These are phyloP conservation scores for Melanopsichium pennsylvanicum DNA, from an alignment of 1,284 basidiomycete species.

Conservation along the genomic window DNA sequence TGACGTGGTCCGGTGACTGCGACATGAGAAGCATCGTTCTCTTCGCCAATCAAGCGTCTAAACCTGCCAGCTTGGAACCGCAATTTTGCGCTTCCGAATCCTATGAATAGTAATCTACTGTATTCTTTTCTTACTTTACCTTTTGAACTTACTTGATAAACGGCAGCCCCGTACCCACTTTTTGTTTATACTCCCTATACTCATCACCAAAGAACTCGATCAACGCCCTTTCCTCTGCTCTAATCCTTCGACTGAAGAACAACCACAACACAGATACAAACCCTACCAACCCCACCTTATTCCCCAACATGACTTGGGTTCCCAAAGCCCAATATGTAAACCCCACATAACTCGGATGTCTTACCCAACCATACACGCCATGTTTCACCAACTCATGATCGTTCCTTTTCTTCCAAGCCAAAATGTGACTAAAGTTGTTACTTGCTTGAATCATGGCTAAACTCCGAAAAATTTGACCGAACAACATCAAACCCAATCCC, in stretches of 20 bases:
- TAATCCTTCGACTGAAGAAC: conserved; percentile 85
- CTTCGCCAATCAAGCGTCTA: too few species aligned
- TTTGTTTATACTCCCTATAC: conserved; percentile 75
- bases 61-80: too few species aligned
- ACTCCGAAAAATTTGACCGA: conserved; percentile 82
- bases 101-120: too few species aligned
- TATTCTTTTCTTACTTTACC: too few species aligned
- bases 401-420: conserved; percentile 50
- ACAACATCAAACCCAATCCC: conserved; percentile 73
- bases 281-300: conserved; percentile 77
- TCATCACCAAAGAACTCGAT: conserved; percentile 82
- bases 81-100: too few species aligned
- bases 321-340: conserved; percentile 98
- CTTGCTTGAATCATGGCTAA: conserved; percentile 94
- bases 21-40: too few species aligned
- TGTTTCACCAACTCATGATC: conserved; percentile 60
- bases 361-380: conserved; percentile 69
- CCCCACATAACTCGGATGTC: conserved; percentile 95
- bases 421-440: conserved; percentile 85
- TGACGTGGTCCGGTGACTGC: too few species aligned
- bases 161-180: conserved; percentile 77
- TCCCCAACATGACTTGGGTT: conserved; percentile 91
- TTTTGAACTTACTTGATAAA: conserved; percentile 37
- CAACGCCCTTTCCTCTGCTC: conserved; percentile 79
- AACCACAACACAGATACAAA: conserved; percentile 77